A percentile compares a stretch with the other conserved stretches of the same genome.
These are phyloP conservation scores for Wickerhamiella azymoides DNA, from an alignment of 805 yeast genomes.

Conservation along the genomic window DNA sequence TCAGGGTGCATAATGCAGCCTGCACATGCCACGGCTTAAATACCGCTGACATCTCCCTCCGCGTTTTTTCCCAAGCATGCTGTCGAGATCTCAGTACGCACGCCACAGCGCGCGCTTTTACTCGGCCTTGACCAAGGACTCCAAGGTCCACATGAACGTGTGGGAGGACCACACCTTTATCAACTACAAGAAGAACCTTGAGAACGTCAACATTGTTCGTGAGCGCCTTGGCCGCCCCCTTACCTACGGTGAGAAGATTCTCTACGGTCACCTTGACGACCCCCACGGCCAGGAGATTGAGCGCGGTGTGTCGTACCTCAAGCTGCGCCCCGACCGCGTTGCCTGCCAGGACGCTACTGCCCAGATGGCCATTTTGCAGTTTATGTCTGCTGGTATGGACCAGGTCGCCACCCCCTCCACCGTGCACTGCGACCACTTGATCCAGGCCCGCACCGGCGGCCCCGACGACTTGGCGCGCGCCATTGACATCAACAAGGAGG, in stretches of 20 bases:
- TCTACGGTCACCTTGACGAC: slow-evolving; percentile 88
- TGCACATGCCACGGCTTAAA: slow-evolving; percentile 7
- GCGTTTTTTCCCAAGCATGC: slow-evolving; percentile 5
- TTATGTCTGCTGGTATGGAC: slow-evolving; percentile 89
- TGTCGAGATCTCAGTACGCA: slow-evolving; percentile 11
- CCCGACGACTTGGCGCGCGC: slow-evolving; percentile 74
- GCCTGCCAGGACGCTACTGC: slow-evolving; percentile 99
- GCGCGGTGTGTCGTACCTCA: slow-evolving; percentile 84
- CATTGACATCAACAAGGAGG: slow-evolving; percentile 82
- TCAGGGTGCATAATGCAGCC: slow-evolving; percentile 5
- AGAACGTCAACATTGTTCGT: slow-evolving; percentile 75
- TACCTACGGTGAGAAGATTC: slow-evolving; percentile 88
- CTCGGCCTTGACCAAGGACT: slow-evolving; percentile 38
- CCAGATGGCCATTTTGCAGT: slow-evolving; percentile 94
- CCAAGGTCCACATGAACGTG: slow-evolving; percentile 63
- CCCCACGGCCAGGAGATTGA: slow-evolving; percentile 75
- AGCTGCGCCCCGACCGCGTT: slow-evolving; percentile 93
- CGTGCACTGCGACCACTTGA: slow-evolving; percentile 95
- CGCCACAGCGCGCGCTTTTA: slow-evolving; percentile 17
- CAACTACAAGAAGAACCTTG: slow-evolving; percentile 81
- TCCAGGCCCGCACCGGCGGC: slow-evolving; percentile 91
- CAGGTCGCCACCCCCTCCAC: slow-evolving; percentile 89
- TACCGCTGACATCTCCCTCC: slow-evolving; percentile 7
- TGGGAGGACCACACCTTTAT: slow-evolving; percentile 57
- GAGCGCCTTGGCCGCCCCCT: slow-evolving; percentile 74